Conservation (phyloP, 2,329 filamentous ascomycete genomes). For the Trichoderma brevicompactum region DNA sequence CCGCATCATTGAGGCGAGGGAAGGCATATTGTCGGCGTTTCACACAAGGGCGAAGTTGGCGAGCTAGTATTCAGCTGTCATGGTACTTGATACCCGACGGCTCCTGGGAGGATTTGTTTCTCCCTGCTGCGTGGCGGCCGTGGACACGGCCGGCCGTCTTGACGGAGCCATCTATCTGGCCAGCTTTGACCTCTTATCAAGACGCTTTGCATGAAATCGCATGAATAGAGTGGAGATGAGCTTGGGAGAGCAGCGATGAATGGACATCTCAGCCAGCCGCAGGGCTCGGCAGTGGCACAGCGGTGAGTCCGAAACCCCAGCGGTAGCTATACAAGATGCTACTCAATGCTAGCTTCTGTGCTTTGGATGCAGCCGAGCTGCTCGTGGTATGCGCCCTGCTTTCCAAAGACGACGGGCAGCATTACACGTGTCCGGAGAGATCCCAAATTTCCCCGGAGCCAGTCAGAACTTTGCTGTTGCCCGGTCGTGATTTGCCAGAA, state of each 20-base stretch:
- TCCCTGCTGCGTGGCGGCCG: background rate
- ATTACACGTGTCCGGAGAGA: constrained; percentile 13
- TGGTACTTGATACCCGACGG: background rate
- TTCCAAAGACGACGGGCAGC: background rate
- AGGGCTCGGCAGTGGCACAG: constrained; percentile 17
- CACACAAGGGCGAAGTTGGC: background rate
- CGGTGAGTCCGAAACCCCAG: constrained; percentile 11
- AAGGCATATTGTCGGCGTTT: constrained; percentile 12
- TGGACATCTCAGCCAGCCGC: constrained; percentile 8
- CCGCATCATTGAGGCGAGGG: background rate
- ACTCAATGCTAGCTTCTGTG: background rate
- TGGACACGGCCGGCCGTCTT: background rate
- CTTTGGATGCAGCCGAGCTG: background rate
- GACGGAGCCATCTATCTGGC: background rate
- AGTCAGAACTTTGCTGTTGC: background rate
- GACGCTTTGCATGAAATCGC: constrained; percentile 18
- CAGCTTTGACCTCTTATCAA: constrained; percentile 4
- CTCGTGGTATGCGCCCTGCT: background rate
- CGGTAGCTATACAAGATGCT: background rate
- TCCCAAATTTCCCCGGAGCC: background rate
- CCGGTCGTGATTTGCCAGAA: background rate
- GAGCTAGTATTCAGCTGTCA: background rate
- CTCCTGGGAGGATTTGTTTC: constrained; percentile 5
- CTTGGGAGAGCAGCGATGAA: constrained; percentile 7
- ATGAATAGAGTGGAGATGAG: constrained; percentile 23